These are phyloP conservation scores for Flagelloscypha sp. DNA, from an alignment of 768 basidiomycete species.

Conservation along the genomic window DNA sequence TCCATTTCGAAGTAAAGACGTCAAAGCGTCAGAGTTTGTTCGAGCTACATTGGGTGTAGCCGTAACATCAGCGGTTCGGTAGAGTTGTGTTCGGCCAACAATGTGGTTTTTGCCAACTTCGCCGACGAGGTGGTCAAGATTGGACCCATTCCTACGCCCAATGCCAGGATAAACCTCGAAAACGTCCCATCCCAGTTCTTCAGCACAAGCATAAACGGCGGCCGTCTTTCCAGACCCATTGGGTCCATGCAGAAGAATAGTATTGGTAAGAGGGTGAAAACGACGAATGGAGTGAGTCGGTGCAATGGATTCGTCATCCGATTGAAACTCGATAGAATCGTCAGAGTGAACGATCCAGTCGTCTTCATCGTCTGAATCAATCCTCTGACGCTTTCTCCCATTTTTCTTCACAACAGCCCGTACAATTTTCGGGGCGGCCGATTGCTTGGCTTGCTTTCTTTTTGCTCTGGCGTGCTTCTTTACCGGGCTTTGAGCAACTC, in stretches of 20 bases:
- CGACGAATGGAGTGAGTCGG: constrained; percentile 7
- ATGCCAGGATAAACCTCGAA: constrained; percentile 97
- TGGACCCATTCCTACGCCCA: constrained; percentile 77
- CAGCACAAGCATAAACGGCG: constrained; percentile 87
- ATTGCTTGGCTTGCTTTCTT: too few relatives aligned
- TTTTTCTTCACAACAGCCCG: constrained; percentile 41
- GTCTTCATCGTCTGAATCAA: constrained; percentile 49
- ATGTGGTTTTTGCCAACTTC: constrained; percentile 93
- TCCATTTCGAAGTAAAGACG: too few relatives aligned
- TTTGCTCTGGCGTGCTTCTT: constrained; percentile 14
- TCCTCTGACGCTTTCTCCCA: constrained; percentile 45
- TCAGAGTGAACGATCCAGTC: constrained; percentile 48
- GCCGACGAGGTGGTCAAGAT: constrained; percentile 74
- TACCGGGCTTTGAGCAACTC: constrained; percentile 6
- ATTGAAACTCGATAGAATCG: too few relatives aligned
- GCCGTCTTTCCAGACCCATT: constrained; percentile 86
- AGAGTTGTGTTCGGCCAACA: constrained; percentile 40
- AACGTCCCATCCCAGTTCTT: constrained; percentile 91
- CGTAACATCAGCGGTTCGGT: too few relatives aligned
- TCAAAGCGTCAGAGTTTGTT: too few relatives aligned
- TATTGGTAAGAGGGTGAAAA: constrained; percentile 63
- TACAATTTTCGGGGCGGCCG: constrained; percentile 24
- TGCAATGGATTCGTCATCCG: constrained; percentile 23
- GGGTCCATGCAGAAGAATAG: constrained; percentile 79
- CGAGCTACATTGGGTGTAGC: too few relatives aligned